Conservation (phyloP, 2,329 filamentous ascomycete genomes). For the Orbilia oligospora region DNA sequence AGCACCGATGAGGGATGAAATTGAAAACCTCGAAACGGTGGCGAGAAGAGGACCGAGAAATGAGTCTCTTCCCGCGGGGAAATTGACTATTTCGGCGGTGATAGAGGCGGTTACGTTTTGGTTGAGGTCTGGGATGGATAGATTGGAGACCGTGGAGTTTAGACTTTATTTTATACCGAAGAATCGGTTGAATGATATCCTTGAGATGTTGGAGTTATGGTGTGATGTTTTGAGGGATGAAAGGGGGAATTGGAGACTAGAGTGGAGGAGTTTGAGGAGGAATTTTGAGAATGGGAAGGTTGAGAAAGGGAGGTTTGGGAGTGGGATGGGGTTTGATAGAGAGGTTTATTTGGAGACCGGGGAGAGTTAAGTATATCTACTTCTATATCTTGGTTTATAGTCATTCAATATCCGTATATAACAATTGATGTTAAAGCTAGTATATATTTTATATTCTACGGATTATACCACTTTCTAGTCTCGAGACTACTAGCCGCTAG, state of each 20-base stretch:
- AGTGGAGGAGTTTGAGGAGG: conserved; percentile 3
- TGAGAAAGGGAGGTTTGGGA: neutral
- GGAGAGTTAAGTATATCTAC: too few species aligned
- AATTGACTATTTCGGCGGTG: neutral
- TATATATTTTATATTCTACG: too few species aligned
- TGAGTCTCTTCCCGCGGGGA: neutral
- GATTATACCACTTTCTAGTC: too few species aligned
- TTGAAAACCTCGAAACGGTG: too few species aligned
- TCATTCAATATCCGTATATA: too few species aligned
- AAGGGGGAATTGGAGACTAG: neutral
- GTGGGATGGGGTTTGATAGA: neutral
- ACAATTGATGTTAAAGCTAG: too few species aligned
- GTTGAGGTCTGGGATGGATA: conserved; percentile 2
- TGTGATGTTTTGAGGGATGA: conserved; percentile 6
- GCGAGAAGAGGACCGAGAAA: neutral
- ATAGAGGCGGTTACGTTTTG: conserved; percentile 2
- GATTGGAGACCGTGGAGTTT: conserved; percentile 9
- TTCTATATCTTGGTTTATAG: too few species aligned
- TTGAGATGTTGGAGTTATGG: conserved; percentile 2
- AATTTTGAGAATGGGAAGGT: neutral
- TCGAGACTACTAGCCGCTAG: too few species aligned
- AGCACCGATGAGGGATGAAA: conserved; percentile 4
- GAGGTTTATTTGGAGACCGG: neutral
- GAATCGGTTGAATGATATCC: too few species aligned
- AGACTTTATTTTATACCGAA: conserved; percentile 5